A percentile compares a stretch with the other conserved stretches of the same genome.
Evolutionary conservation across 2,329 filamentous ascomycete genomes (phyloP).

Genomic region (Bipolaris bicolor): DNA sequence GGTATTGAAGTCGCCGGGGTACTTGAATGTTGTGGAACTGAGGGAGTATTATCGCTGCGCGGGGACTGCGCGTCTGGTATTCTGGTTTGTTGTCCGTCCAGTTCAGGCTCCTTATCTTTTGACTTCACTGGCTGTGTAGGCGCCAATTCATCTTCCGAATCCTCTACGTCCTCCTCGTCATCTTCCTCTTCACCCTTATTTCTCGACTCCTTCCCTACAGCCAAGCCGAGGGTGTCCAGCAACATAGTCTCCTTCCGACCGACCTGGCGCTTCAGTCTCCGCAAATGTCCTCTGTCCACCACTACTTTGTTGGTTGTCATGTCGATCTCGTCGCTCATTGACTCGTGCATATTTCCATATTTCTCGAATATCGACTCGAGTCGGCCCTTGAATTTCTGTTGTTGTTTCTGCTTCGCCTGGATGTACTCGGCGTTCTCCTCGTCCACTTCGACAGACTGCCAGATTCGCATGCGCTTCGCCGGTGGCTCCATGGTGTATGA

Average conservation of each 20-base stretch:
- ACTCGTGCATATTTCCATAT: slow-evolving; percentile 81
- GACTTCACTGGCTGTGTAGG: slow-evolving; percentile 24
- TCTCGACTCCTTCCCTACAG: slow-evolving; percentile 44
- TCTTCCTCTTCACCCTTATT: slow-evolving; percentile 46
- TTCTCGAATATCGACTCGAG: slow-evolving; percentile 91
- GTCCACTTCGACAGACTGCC: slow-evolving; percentile 42
- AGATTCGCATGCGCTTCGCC: slow-evolving; percentile 66
- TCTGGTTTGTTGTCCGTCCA: neutral
- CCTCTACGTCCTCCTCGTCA: slow-evolving; percentile 16
- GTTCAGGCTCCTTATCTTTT: slow-evolving; percentile 5
- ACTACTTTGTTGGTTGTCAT: slow-evolving; percentile 79
- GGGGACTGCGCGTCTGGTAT: neutral
- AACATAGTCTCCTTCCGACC: slow-evolving; percentile 32
- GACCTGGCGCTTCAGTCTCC: slow-evolving; percentile 56
- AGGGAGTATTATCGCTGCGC: neutral
- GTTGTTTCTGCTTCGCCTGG: slow-evolving; percentile 46
- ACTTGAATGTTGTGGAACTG: neutral
- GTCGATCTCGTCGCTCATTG: slow-evolving; percentile 88
- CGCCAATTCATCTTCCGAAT: slow-evolving; percentile 41
- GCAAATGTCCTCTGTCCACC: slow-evolving; percentile 88
- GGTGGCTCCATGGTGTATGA: slow-evolving; percentile 61
- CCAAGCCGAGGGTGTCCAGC: slow-evolving; percentile 31
- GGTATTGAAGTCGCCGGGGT: slow-evolving; percentile 1
- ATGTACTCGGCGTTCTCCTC: slow-evolving; percentile 45
- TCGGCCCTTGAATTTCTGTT: slow-evolving; percentile 61